Base-by-base conservation (phyloP, 345 rosid species). In the Eucalyptus viminalis region DNA sequence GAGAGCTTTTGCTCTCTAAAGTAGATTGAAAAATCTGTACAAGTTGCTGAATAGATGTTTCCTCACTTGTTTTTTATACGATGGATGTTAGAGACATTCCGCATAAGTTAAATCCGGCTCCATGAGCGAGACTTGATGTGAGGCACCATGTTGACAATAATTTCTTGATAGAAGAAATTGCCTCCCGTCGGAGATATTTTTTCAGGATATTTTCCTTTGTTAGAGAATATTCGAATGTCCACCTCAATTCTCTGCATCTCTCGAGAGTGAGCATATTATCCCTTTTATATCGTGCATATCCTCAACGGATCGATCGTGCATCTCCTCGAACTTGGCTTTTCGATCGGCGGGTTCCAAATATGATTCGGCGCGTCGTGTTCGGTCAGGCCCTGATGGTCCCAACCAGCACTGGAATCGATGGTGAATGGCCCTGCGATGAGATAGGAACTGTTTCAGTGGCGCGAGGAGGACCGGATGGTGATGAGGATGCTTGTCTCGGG, bases 91-190 rank as follows among this genome's bases (percentile, higher is more conserved):
- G 34, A 65, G 72, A 29, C 19, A 14, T 65, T 14, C n/a, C 11
- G 4, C 34, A 29, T 3, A 29, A 29, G 9, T 7, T 65, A 8
- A 60, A 60, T 60, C 19, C 10, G 6, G 40, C 76, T n/a, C 4
- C 40, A 2, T n/a, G 76, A 4, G 34, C 21, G 40, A 65, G 76
- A 2, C 19, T 65, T 13, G 15, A 60, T 13, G 69, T 29, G 31
- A 4, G 90, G 91, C 53, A 94, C 90, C 24, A 80, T 91, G 16
- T 87, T 92, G 17, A 14, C 14, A 14, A 13, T 5, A 15, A 1
- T 14, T 62, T 29, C 11, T 8, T 4, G 72, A 62, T 27, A 6
- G 34, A 62, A 62, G 17, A 4, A 62, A 62, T n/a, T 12, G 14
- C 34, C 4, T 60, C 16, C 29, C 3, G 6, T 9, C 6, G 12